A percentile compares a stretch with the other conserved stretches of the same genome.
phyloP scores from a whole-genome alignment of 2,329 filamentous ascomycete genomes.

The Emmonsiellopsis sp. region DNA sequence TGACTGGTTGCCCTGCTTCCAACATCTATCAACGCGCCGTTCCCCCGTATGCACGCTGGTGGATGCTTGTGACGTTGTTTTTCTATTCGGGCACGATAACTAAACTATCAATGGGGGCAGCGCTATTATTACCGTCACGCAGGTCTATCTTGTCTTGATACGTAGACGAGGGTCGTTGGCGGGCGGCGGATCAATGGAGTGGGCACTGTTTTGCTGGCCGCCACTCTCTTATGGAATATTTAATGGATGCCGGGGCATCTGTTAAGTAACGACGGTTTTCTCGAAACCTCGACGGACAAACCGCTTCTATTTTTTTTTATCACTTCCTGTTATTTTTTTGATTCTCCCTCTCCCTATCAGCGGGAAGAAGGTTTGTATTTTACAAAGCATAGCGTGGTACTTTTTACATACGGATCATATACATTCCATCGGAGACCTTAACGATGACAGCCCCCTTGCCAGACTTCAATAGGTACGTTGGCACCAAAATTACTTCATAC shows the following conservation, averaged over 20 bases:
- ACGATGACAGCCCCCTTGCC: slow-evolving; percentile 14
- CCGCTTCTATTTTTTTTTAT: not conserved
- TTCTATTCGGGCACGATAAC: not conserved
- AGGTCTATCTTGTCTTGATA: not conserved
- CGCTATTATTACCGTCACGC: not conserved
- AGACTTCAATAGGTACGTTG: slow-evolving; percentile 27
- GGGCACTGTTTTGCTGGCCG: not conserved
- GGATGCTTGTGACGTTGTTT: slow-evolving; percentile 9
- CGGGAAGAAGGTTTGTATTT: not conserved
- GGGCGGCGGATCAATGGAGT: not conserved
- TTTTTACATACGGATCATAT: not conserved
- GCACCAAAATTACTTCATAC: not conserved
- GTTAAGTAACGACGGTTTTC: no score
- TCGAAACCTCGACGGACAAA: no score
- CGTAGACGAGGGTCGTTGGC: not conserved
- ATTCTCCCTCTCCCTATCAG: not conserved
- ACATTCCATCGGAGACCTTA: not conserved
- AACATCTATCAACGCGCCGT: slow-evolving; percentile 1
- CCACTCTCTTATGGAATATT: not conserved
- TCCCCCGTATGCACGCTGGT: slow-evolving; percentile 2
- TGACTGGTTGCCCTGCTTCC: slow-evolving; percentile 11
- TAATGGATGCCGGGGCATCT: not conserved
- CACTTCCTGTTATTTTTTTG: not conserved
- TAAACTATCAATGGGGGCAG: not conserved
- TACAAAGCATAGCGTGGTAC: not conserved